Percentiles rank a stretch among this genome's conserved stretches.
Conservation (phyloP, 768 basidiomycete genomes). For the Pulveroboletus sp. region DNA sequence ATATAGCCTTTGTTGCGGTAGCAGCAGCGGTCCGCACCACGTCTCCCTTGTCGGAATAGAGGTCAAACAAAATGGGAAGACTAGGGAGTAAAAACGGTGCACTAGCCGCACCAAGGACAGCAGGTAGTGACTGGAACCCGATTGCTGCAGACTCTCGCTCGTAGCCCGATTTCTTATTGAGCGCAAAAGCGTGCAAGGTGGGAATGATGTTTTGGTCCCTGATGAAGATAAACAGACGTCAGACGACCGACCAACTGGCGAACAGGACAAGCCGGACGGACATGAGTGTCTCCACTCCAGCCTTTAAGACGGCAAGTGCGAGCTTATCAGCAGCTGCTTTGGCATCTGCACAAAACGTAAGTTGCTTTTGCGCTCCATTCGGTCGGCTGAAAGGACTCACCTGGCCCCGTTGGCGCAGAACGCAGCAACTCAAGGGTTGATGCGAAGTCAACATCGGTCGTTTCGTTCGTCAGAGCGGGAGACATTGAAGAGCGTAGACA, state of each 20-base stretch:
- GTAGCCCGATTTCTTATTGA: constrained; percentile 82
- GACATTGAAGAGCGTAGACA: constrained; percentile 38
- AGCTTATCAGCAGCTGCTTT: constrained; percentile 80
- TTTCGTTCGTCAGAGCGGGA: constrained; percentile 46
- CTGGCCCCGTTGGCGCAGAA: constrained; percentile 59
- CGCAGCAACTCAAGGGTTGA: constrained; percentile 44
- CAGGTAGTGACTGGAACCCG: constrained; percentile 71
- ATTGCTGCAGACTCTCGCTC: constrained; percentile 86
- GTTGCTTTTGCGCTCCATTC: not conserved
- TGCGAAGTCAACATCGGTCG: constrained; percentile 40
- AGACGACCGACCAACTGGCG: constrained; percentile 1
- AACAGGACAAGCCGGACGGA: constrained; percentile 30
- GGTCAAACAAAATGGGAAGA: constrained; percentile 72
- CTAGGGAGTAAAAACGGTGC: constrained; percentile 75
- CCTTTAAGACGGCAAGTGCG: constrained; percentile 64
- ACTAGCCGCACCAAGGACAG: constrained; percentile 60
- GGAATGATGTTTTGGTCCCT: constrained; percentile 62
- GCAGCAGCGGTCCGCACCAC: constrained; percentile 82
- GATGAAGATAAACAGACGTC: constrained; percentile 13
- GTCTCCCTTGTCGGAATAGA: constrained; percentile 92
- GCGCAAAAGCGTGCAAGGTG: constrained; percentile 62
- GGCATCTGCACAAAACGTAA: constrained; percentile 51
- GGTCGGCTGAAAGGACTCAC: constrained; percentile 28
- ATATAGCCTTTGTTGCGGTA: constrained; percentile 73
- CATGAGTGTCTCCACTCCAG: constrained; percentile 59